Evolutionary conservation across 2,329 filamentous ascomycete species (phyloP).

Genomic region (Ceratocystis harringtonii): DNA sequence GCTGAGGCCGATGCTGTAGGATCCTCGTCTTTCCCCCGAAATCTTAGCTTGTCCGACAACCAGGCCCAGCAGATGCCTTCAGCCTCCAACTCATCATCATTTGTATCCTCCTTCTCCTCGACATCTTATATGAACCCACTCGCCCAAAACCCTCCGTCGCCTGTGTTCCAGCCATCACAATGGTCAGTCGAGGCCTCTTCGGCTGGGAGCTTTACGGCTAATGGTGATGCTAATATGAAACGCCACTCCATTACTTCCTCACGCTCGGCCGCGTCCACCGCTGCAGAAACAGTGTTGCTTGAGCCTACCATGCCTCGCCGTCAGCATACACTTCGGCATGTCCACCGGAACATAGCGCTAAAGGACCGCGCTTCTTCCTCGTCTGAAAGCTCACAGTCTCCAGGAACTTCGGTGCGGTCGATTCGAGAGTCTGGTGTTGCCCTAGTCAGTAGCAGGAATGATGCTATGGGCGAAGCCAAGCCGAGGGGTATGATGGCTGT

Average conservation of each 20-base stretch:
- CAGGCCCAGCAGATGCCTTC: conserved; percentile 9
- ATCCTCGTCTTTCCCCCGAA: too few relatives aligned
- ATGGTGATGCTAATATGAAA: conserved; percentile 4
- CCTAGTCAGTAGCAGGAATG: conserved; percentile 20
- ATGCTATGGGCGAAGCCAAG: background rate
- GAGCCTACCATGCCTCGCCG: conserved; percentile 27
- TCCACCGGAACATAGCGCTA: conserved; percentile 38
- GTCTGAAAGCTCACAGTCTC: conserved; percentile 26
- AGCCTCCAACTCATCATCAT: background rate
- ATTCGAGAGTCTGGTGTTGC: conserved; percentile 27
- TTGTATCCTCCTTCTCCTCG: conserved; percentile 7
- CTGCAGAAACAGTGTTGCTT: background rate
- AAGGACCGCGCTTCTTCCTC: conserved; percentile 31
- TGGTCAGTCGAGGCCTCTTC: conserved; percentile 10
- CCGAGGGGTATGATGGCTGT: background rate
- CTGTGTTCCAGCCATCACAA: background rate
- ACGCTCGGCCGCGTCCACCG: conserved; percentile 6
- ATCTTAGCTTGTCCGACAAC: background rate
- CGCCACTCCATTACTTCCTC: conserved; percentile 10
- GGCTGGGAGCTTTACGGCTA: background rate
- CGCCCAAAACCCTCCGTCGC: conserved; percentile 12
- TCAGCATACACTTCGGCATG: conserved; percentile 44
- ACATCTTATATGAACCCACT: conserved; percentile 9
- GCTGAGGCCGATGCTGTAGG: background rate
- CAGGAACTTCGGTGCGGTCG: conserved; percentile 31